Conservation (phyloP, 305 asterid species). For the Fraxinus baroniana region DNA sequence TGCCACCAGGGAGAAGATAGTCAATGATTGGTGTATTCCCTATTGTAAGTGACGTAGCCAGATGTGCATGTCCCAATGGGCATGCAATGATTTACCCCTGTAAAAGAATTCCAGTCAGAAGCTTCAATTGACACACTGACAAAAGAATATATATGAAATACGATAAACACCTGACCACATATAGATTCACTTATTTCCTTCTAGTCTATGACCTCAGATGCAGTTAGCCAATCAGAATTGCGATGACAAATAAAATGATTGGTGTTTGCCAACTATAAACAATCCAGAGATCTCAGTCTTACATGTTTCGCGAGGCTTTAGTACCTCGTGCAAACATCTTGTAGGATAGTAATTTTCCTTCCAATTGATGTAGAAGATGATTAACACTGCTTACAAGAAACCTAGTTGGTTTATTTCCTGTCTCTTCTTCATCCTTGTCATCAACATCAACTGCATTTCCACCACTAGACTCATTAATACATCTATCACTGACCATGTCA, state of each 20-base stretch:
- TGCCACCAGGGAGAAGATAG: neutral
- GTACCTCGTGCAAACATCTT: conserved; percentile 96
- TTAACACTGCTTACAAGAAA: conserved; percentile 70
- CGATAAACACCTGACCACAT: conserved; percentile 15
- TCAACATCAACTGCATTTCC: conserved; percentile 28
- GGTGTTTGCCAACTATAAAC: neutral
- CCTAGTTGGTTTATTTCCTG: conserved; percentile 50
- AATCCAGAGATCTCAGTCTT: conserved; percentile 27
- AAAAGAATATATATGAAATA: neutral
- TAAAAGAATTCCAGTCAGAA: conserved; percentile 15
- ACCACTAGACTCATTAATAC: conserved; percentile 28
- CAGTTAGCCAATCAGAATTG: neutral
- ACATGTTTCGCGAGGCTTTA: conserved; percentile 81
- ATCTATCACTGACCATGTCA: conserved; percentile 31
- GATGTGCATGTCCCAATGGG: conserved; percentile 10
- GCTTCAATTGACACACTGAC: conserved; percentile 5
- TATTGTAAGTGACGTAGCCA: neutral
- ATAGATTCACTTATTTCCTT: neutral
- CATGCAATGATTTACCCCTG: neutral
- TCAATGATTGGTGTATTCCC: neutral
- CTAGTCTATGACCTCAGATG: neutral
- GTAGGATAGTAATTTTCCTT: conserved; percentile 80
- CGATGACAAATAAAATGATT: neutral
- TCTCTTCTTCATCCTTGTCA: conserved; percentile 36
- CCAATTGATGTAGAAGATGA: conserved; percentile 65